phyloP scores from a whole-genome alignment of 1,139 yeast species.

The Lodderomyces beijingensis region DNA sequence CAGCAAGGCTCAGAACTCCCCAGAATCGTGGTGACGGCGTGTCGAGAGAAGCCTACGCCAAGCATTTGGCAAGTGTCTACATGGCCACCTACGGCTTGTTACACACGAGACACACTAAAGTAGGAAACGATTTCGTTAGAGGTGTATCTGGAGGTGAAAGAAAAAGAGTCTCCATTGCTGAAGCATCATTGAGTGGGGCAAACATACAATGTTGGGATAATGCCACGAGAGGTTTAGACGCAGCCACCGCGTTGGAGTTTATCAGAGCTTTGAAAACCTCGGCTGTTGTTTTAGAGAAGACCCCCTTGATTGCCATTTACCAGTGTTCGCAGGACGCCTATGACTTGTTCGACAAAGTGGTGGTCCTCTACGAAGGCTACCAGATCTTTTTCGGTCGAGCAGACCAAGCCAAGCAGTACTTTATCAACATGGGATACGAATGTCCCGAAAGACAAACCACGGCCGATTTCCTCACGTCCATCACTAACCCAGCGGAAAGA shows the following conservation, averaged over 20 bases:
- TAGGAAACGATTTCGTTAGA: constrained; percentile 33
- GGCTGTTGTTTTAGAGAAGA: constrained; percentile 52
- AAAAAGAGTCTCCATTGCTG: constrained; percentile 44
- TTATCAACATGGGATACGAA: constrained; percentile 67
- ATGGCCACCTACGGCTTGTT: constrained; percentile 40
- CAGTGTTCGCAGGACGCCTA: constrained; percentile 83
- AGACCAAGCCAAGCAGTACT: constrained; percentile 37
- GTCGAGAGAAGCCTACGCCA: constrained; percentile 34
- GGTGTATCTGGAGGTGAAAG: constrained; percentile 45
- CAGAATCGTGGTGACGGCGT: constrained; percentile 32
- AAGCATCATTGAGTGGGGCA: constrained; percentile 33
- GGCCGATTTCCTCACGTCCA: constrained; percentile 74
- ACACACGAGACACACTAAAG: constrained; percentile 31
- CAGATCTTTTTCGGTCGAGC: constrained; percentile 74
- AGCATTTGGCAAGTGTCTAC: constrained; percentile 38
- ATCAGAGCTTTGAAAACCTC: constrained; percentile 61
- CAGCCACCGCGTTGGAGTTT: constrained; percentile 67
- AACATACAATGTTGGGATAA: constrained; percentile 56
- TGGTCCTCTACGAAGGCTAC: constrained; percentile 71
- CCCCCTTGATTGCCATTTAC: constrained; percentile 73
- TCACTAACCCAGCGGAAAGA: constrained; percentile 69
- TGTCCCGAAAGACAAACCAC: constrained; percentile 78
- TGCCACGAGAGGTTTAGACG: constrained; percentile 58
- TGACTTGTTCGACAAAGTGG: constrained; percentile 64
- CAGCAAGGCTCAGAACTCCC: constrained; percentile 39